Base-by-base conservation (phyloP, 2,329 filamentous ascomycete species). In the Rutstroemia sydowiana region DNA sequence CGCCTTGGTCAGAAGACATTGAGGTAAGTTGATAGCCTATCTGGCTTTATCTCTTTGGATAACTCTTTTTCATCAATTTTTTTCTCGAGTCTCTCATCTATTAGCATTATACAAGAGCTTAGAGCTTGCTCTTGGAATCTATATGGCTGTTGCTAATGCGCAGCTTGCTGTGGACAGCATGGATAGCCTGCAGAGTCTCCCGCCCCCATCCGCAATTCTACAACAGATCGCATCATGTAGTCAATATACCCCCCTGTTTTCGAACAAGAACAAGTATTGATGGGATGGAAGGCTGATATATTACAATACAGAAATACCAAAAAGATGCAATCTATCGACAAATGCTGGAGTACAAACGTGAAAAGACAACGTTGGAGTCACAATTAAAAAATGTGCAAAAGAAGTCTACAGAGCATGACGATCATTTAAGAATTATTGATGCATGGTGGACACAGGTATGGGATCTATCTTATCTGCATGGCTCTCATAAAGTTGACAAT, bases 311-410 rank as follows among this genome's bases (percentile, higher is more conserved):
- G 89, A 82, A 86, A 67, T 93, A 87, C 65, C 87, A 92, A 72
- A 98, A 97, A 73, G 93, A 95, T 74, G 93, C 93, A 58, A 95
- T 98, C 68, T 85, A 88, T 64, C 88, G 95, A 53, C 92, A 96
- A 72, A 95, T 98, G 90, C 88, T 90, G 67, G 93, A 97, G 71
- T 96, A 95, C 71, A 95, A 95, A 72, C 84, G 93, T 62, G 89
- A 95, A 68, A 91, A 90, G 67, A 77, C 79, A 53, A 87, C 86
- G 37, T 74, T 95, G 57, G 91, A 97, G 72, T 76, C 81, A 53
- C 87, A 88, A 65, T 75, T 96, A 56, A 85, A 85, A 65, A 87
- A 95, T 59, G 74, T 95, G 57, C 81, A 87, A 59, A 90, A 89
- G 67, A 80, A 82, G 65, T 81, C 87, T 28, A 77, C 80, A 57